A percentile compares a stretch with the other conserved stretches of the same genome.
Evolutionary conservation across 139 green algal genomes (phyloP).

Genomic region (Chlamydomonas schloesseri): DNA sequence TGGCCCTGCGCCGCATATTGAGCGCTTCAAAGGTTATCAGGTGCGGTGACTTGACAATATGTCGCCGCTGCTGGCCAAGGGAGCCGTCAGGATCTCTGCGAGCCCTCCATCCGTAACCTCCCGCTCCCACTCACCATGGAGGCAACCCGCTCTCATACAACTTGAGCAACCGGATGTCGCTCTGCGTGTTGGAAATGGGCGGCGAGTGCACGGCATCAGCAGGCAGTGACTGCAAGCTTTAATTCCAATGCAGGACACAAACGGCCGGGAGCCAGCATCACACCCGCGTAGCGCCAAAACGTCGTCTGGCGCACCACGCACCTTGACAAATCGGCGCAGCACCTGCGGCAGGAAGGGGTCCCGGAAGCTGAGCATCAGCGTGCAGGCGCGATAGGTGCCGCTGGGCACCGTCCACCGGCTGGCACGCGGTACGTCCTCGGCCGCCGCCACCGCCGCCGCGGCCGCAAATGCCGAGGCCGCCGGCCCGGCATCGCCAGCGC

Average conservation of each 20-base stretch:
- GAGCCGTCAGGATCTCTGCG: too few species aligned
- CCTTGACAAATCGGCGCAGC: constrained; percentile 54
- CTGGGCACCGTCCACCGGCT: constrained; percentile 38
- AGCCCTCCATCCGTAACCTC: too few species aligned
- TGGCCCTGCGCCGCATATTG: constrained; percentile 49
- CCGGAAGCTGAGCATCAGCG: constrained; percentile 54
- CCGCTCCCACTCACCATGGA: constrained; percentile 46
- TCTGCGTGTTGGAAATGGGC: constrained; percentile 39
- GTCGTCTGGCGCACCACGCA: too few species aligned
- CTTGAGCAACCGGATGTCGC: constrained; percentile 82
- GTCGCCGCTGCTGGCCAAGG: too few species aligned
- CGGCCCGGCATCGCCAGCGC: not conserved
- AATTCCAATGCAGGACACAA: too few species aligned
- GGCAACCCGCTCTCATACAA: constrained; percentile 85
- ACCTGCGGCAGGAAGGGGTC: constrained; percentile 55
- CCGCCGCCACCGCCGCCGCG: not conserved
- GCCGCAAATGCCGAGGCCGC: not conserved
- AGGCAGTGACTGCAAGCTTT: too few species aligned
- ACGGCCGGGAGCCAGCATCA: too few species aligned
- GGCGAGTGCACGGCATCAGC: not conserved
- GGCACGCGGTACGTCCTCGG: constrained; percentile 8
- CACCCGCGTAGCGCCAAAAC: too few species aligned
- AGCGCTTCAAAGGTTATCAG: too few species aligned
- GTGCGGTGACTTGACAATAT: too few species aligned
- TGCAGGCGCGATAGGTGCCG: constrained; percentile 35